Base-by-base conservation (phyloP, 345 rosid genomes). In the Eucalyptus paniculata region DNA sequence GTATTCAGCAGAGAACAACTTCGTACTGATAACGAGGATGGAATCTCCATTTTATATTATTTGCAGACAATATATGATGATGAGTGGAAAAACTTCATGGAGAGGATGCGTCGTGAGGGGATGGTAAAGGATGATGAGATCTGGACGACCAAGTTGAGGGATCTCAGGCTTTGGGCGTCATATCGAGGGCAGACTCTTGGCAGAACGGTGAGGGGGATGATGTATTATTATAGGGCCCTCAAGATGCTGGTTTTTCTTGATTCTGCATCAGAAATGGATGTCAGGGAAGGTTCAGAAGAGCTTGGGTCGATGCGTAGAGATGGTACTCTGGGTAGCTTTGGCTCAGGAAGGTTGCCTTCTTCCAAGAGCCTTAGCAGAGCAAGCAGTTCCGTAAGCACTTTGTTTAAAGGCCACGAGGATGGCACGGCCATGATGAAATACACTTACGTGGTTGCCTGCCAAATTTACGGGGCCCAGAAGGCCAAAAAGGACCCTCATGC, bases 191-290 rank as follows among this genome's bases (percentile, higher is more conserved):
- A 97, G 93, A 97, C 99, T 49, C 96, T 97, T 91, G 92, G 96
- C 85, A 98, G 99, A 82, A 97, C 99, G 28, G 99, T 97, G 87
- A 94, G 99, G 92, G 99, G 99, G 92, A 97, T 97, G 99, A 97
- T 97, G 99, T 97, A 97, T 88, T 97, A 97, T 90, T 94, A 97
- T 90, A 95, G 99, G 86, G 99, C 99, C 89, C 98, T 97, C 24
- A 97, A 94, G 93, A 94, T 96, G 99, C 95, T 97, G 32, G 97
- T 98, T 88, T 97, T 96, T 90, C 98, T 97, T 91, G 99, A 97
- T 94, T 95, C 99, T 89, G 99, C 99, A 51, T 94, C 99, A 15
- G 99, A 97, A 94, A 94, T 96, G 97, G 99, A 97, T 93, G 92
- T 97, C 91, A 94, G 91, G 90, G 97, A 95, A 88, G 97, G 96